Percentiles rank a stretch among this genome's conserved stretches.
Evolutionary conservation across 139 green algal species (phyloP).

Genomic region (Zygnema cylindricum): DNA sequence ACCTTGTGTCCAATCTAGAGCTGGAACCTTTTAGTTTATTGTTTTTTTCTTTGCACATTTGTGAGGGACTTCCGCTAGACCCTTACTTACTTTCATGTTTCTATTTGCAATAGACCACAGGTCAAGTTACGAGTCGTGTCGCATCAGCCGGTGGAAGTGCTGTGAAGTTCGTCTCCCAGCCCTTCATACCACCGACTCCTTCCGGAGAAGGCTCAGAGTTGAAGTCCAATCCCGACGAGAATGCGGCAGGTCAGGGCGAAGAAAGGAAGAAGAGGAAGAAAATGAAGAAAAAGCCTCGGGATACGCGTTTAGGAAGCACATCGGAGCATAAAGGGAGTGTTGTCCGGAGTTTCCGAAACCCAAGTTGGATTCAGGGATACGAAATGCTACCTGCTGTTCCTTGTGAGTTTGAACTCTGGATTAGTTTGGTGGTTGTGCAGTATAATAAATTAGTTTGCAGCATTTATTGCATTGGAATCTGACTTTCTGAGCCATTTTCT

Average conservation of each 20-base stretch:
- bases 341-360: background rate
- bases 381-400: slow-evolving; percentile 23
- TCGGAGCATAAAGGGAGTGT: slow-evolving; percentile 30
- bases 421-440: too few relatives aligned
- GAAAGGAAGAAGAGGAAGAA: slow-evolving; percentile 18
- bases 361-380: background rate
- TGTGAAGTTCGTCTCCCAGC: background rate
- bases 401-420: slow-evolving; percentile 1
- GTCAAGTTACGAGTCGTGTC: background rate
- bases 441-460: too few relatives aligned
- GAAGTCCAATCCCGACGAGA: background rate
- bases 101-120: background rate
- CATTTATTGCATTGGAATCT: too few relatives aligned
- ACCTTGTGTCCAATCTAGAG: too few relatives aligned
- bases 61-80: too few relatives aligned
- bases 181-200: too few relatives aligned
- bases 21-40: too few relatives aligned
- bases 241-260: background rate
- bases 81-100: slow-evolving; percentile 5
- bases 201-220: too few relatives aligned
- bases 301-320: slow-evolving; percentile 1
- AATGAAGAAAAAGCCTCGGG: background rate
- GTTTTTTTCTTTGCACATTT: too few relatives aligned
- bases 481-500: too few relatives aligned
- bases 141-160: background rate